Base-by-base conservation (phyloP, 208 protist species). In the Porcisia hertigi region DNA sequence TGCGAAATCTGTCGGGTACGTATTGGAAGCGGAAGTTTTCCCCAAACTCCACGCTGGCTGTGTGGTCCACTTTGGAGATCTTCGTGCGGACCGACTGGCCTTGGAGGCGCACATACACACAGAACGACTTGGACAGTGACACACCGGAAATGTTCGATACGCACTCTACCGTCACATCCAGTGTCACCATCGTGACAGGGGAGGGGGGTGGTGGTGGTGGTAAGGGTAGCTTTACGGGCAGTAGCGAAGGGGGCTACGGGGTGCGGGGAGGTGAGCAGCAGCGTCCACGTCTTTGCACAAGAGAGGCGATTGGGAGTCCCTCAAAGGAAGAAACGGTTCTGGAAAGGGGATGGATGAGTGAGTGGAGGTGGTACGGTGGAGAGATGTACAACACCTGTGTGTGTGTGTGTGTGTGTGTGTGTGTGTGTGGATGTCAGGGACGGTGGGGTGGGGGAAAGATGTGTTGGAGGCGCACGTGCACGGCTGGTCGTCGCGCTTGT, bases 11-110 rank as follows among this genome's bases (percentile, higher is more conserved):
- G 54, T 86, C 69, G 52, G 53, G 66, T 55, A 64, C 34, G 79
- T 83, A 91, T 67, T 86, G 85, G 54, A 88, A 85, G 63, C 83
- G 80, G 59, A 91, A 89, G 62, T 78, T 76, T 65, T 91, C 87
- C 18, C 81, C 77, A 49, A 85, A 91, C 47, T 20, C 45, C 43
- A 84, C 73, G 43, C 60, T 69, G 57, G 72, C 76, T n/a, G 43
- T 57, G 52, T 54, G 76, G 59, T 80, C 69, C 18, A 57, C 43
- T 12, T 60, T 53, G 11, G 63, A 54, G 20, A 55, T 64, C 39
- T 83, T 87, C 39, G 87, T 91, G 60, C 87, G 84, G 75, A 91
- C 83, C 7, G 82, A 73, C 77, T 91, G 87, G 7, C 85, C 85
- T 34, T 91, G 84, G 36, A 91, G 80, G 30, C 87, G 87, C 41